Conservation (phyloP, 106 monocot species). For the Dendrobium officinale region DNA sequence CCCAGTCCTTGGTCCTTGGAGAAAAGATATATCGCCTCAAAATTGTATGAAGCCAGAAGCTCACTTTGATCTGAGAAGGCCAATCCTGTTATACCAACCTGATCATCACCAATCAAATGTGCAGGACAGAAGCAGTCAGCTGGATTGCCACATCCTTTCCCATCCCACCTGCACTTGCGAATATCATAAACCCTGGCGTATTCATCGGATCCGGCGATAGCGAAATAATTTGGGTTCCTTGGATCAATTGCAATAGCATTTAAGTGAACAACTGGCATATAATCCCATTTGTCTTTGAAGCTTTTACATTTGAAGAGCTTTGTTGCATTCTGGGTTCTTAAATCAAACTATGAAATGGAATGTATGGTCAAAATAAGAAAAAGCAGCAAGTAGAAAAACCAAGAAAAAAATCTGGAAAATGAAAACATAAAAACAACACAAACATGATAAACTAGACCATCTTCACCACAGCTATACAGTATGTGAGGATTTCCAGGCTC, state of each 20-base stretch:
- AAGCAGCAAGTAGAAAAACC: not conserved
- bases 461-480: conserved; percentile 92
- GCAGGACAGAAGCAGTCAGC: conserved; percentile 64
- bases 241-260: conserved; percentile 81
- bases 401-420: not conserved
- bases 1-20: conserved; percentile 65
- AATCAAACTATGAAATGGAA: conserved; percentile 56
- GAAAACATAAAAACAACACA: conserved; percentile 4
- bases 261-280: conserved; percentile 32
- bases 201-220: conserved; percentile 65
- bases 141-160: conserved; percentile 30
- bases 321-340: conserved; percentile 51
- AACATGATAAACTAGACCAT: conserved; percentile 65
- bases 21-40: conserved; percentile 86
- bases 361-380: not conserved
- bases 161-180: conserved; percentile 54
- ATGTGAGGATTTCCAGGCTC: conserved; percentile 74
- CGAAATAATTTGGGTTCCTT: conserved; percentile 56
- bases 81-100: conserved; percentile 73
- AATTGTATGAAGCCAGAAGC: conserved; percentile 62
- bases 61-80: conserved; percentile 82
- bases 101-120: conserved; percentile 56
- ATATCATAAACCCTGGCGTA: conserved; percentile 83
- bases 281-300: conserved; percentile 13
- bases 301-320: conserved; percentile 67